A percentile compares a stretch with the other conserved stretches of the same genome.
Conservation (phyloP, 208 protist genomes). For the Crithidia sp. region DNA sequence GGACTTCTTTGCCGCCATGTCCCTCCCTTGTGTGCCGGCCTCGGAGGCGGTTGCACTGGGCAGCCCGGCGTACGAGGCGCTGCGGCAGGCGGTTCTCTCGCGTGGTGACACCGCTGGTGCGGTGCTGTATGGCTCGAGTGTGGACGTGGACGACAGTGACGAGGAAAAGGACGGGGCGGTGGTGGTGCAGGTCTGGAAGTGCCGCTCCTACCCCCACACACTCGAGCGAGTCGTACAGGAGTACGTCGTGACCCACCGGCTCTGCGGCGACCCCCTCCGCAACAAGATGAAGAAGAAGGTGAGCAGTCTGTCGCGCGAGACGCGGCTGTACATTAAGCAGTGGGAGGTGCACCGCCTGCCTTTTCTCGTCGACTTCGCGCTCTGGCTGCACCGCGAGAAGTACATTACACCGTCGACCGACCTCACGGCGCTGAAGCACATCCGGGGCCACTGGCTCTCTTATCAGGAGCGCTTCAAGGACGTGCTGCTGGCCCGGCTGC, state of each 20-base stretch:
- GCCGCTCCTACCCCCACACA: constrained; percentile 51
- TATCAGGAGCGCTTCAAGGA: constrained; percentile 53
- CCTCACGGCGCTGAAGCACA: constrained; percentile 37
- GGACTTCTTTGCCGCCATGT: constrained; percentile 45
- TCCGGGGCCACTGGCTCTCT: constrained; percentile 68
- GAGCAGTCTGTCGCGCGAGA: constrained; percentile 46
- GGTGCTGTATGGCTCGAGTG: constrained; percentile 70
- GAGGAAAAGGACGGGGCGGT: constrained; percentile 25
- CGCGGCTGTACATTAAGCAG: constrained; percentile 40
- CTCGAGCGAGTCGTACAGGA: constrained; percentile 80
- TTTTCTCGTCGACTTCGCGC: constrained; percentile 61
- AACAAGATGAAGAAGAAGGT: constrained; percentile 67
- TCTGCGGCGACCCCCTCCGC: constrained; percentile 49
- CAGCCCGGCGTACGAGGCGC: constrained; percentile 41
- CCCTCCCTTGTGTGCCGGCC: constrained; percentile 41
- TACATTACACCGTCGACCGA: constrained; percentile 60
- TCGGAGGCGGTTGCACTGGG: constrained; percentile 32
- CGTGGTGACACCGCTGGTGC: constrained; percentile 61
- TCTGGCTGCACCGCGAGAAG: constrained; percentile 69
- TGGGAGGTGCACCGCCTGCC: constrained; percentile 68
- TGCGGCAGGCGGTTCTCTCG: constrained; percentile 41
- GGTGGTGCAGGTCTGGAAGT: constrained; percentile 83
- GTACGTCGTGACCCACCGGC: constrained; percentile 67
- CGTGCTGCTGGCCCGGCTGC: constrained; percentile 8
- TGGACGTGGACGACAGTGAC: neutral